phyloP scores from a whole-genome alignment of 2,329 filamentous ascomycete species.

The Fusarium ambrosium region DNA sequence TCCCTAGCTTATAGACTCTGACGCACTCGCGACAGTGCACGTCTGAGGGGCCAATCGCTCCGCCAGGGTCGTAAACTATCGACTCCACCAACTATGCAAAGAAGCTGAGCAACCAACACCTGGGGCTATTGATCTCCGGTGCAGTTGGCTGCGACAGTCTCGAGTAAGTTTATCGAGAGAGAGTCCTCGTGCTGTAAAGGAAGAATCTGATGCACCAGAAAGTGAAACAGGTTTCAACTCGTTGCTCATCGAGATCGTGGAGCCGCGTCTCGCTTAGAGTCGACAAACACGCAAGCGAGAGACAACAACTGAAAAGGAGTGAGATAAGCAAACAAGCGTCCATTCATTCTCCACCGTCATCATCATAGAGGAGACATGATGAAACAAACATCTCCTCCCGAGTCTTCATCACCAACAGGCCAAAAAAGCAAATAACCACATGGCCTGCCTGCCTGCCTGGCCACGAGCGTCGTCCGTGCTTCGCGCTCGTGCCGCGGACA shows the following conservation, averaged over 20 bases:
- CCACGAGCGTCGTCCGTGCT: slow-evolving; percentile 27
- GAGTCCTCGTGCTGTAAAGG: background rate
- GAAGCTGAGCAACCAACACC: slow-evolving; percentile 1
- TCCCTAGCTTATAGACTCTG: slow-evolving; percentile 23
- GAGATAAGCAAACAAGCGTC: slow-evolving; percentile 1
- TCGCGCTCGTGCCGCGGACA: slow-evolving; percentile 27
- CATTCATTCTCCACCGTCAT: slow-evolving; percentile 26
- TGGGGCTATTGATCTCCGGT: background rate
- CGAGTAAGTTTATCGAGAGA: background rate
- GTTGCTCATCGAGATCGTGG: slow-evolving; percentile 15
- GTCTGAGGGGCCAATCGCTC: slow-evolving; percentile 30
- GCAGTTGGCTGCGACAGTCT: background rate
- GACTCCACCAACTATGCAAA: slow-evolving; percentile 3
- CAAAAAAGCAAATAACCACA: slow-evolving; percentile 26
- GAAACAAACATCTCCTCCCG: slow-evolving; percentile 37
- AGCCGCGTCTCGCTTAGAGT: slow-evolving; percentile 15
- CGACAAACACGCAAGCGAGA: slow-evolving; percentile 12
- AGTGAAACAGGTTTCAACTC: slow-evolving; percentile 29
- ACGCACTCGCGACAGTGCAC: slow-evolving; percentile 25
- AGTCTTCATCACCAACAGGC: slow-evolving; percentile 1
- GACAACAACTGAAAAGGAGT: slow-evolving; percentile 20
- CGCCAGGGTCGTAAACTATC: slow-evolving; percentile 6
- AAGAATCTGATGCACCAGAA: background rate
- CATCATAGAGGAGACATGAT: slow-evolving; percentile 3
- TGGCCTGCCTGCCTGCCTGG: background rate